These are phyloP conservation scores for Acmispon strigosus DNA, from an alignment of 306 rosid genomes.

Conservation along the genomic window DNA sequence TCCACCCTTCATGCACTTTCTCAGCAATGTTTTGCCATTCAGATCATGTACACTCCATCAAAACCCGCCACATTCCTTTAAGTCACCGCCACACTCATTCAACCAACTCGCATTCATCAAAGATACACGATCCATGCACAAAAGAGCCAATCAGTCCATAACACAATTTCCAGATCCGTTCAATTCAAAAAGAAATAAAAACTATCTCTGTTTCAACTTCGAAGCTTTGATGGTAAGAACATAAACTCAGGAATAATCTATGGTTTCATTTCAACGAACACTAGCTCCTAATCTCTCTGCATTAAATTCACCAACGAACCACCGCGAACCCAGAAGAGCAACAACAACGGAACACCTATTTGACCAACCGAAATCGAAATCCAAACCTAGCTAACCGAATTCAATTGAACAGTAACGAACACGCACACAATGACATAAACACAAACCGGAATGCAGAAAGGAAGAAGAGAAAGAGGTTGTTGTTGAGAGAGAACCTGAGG, in stretches of 20 bases:
- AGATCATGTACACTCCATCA: neutral
- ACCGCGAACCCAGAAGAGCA: neutral
- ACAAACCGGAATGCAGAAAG: neutral
- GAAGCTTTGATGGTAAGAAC: neutral
- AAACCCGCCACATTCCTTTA: neutral
- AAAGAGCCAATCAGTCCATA: neutral
- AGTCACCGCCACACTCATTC: constrained; percentile 7
- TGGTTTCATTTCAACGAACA: neutral
- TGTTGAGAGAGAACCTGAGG: constrained; percentile 56
- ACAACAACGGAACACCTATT: neutral
- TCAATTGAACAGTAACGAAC: constrained; percentile 8
- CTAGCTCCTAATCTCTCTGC: neutral
- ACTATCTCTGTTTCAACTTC: neutral
- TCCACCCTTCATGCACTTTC: neutral
- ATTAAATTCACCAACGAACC: constrained; percentile 8
- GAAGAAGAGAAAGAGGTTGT: neutral
- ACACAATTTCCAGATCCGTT: constrained; percentile 10
- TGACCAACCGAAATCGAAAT: constrained; percentile 13
- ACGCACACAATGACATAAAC: neutral
- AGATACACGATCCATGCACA: neutral
- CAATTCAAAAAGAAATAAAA: neutral
- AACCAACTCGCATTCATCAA: constrained; percentile 4
- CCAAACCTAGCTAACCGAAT: neutral
- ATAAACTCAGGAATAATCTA: neutral
- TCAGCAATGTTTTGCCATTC: neutral